A percentile compares a stretch with the other conserved stretches of the same genome.
phyloP scores from a whole-genome alignment of 305 asterid species.

The Galium porrigens region DNA sequence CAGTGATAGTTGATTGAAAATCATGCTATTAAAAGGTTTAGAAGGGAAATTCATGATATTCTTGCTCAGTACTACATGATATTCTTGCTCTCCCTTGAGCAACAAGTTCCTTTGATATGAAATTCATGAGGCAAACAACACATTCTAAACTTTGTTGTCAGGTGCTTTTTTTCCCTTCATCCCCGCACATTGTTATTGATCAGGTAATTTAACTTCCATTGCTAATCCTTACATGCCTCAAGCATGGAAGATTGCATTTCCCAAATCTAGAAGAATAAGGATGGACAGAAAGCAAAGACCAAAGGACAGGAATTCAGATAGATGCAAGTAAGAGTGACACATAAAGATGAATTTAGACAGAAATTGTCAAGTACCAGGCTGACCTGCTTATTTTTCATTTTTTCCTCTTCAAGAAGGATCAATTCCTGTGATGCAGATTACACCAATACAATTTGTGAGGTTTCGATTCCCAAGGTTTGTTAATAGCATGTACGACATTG shows the following conservation, averaged over 20 bases:
- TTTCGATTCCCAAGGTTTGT: not conserved
- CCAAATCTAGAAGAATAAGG: not conserved
- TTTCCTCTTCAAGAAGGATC: conserved; percentile 24
- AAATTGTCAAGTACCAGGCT: not conserved
- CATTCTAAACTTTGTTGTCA: not conserved
- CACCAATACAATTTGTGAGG: conserved; percentile 4
- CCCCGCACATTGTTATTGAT: not conserved
- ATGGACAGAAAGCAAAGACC: not conserved
- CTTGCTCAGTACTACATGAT: not conserved
- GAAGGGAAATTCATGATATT: conserved; percentile 1
- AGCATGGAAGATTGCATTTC: not conserved
- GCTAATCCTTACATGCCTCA: not conserved
- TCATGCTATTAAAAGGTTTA: not conserved
- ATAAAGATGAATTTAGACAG: not conserved
- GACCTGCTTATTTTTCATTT: conserved; percentile 27
- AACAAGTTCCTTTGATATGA: not conserved
- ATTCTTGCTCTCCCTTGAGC: not conserved
- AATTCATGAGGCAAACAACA: not conserved
- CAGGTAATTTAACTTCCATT: not conserved
- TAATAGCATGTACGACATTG: not conserved
- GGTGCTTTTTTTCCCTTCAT: not conserved
- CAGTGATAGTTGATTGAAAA: not conserved
- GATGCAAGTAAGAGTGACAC: not conserved
- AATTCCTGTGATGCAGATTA: conserved; percentile 23
- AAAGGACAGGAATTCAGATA: not conserved